Percentiles rank a stretch among this genome's conserved stretches.
These are phyloP conservation scores for Trichophyton schoenleinii DNA, from an alignment of 2,329 filamentous ascomycete genomes.

Conservation along the genomic window DNA sequence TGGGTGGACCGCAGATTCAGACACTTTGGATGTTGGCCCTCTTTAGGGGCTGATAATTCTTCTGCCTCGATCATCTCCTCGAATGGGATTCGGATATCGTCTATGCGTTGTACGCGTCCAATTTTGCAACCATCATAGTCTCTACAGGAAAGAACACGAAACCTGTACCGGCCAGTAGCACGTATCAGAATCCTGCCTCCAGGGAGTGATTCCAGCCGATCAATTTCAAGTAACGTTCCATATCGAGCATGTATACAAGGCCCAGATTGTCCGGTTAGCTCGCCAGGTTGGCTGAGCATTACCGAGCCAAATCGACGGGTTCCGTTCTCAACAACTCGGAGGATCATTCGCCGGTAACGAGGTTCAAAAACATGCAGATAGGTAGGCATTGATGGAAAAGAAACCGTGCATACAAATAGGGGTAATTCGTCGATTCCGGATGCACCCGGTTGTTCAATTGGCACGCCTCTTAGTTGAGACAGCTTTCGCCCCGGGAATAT, in stretches of 20 bases:
- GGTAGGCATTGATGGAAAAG: slow-evolving; percentile 71
- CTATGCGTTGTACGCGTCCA: slow-evolving; percentile 61
- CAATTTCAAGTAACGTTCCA: slow-evolving; percentile 66
- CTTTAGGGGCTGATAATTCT: slow-evolving; percentile 40
- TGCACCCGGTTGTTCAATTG: slow-evolving; percentile 44
- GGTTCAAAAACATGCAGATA: slow-evolving; percentile 88
- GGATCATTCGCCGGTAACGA: slow-evolving; percentile 82
- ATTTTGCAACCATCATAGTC: slow-evolving; percentile 65
- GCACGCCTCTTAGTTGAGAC: slow-evolving; percentile 42
- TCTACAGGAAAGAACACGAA: slow-evolving; percentile 52
- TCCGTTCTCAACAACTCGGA: slow-evolving; percentile 56
- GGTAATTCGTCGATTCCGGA: slow-evolving; percentile 44
- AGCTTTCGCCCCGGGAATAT: slow-evolving; percentile 59
- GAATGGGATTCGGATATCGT: slow-evolving; percentile 69
- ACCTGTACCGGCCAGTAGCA: slow-evolving; percentile 62
- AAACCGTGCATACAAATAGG: slow-evolving; percentile 63
- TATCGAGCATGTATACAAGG: slow-evolving; percentile 55
- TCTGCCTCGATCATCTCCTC: slow-evolving; percentile 64
- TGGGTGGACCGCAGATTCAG: slow-evolving; percentile 12
- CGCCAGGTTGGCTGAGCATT: slow-evolving; percentile 46
- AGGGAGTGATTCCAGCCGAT: slow-evolving; percentile 57
- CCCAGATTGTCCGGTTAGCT: neutral
- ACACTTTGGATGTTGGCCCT: slow-evolving; percentile 8
- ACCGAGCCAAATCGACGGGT: slow-evolving; percentile 77
- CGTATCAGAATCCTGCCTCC: slow-evolving; percentile 76